Conservation (phyloP, 805 yeast genomes). For the Cyberlindnera japonica region DNA sequence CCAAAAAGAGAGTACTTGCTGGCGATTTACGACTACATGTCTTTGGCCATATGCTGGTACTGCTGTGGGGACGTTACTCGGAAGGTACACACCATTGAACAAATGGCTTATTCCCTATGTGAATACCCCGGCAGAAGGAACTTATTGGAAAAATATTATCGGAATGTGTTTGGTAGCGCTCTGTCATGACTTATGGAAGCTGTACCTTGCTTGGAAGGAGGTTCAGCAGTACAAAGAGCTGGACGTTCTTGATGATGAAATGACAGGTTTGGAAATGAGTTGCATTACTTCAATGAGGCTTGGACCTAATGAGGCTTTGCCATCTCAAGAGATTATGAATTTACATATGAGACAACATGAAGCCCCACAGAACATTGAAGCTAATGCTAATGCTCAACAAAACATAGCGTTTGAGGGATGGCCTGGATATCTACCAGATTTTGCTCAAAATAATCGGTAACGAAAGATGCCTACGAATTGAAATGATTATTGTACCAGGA, state of each 20-base stretch:
- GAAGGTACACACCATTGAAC: slow-evolving; percentile 21
- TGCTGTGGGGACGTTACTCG: slow-evolving; percentile 1
- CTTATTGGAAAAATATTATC: slow-evolving; percentile 32
- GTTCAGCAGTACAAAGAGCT: slow-evolving; percentile 28
- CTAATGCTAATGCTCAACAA: too few relatives aligned
- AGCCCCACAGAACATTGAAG: too few relatives aligned
- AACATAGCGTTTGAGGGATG: too few relatives aligned
- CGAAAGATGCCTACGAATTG: too few relatives aligned
- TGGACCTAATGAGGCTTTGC: too few relatives aligned
- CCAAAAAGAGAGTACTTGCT: not conserved
- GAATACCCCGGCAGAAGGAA: slow-evolving; percentile 36
- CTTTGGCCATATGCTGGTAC: slow-evolving; percentile 8
- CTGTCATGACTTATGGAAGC: slow-evolving; percentile 31
- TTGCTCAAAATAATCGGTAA: too few relatives aligned
- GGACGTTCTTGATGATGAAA: slow-evolving; percentile 15
- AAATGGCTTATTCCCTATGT: slow-evolving; percentile 20
- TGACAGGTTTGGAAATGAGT: slow-evolving; percentile 8
- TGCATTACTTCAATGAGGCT: slow-evolving; percentile 1
- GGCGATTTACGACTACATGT: slow-evolving; percentile 4
- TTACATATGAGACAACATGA: too few relatives aligned
- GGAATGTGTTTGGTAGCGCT: slow-evolving; percentile 32
- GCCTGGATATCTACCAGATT: too few relatives aligned
- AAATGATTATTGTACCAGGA: too few relatives aligned
- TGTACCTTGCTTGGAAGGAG: slow-evolving; percentile 32
- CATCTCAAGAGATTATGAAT: too few relatives aligned